Conservation (phyloP, 495 filamentous ascomycete genomes). For the Aspergillus sclerotioniger region DNA sequence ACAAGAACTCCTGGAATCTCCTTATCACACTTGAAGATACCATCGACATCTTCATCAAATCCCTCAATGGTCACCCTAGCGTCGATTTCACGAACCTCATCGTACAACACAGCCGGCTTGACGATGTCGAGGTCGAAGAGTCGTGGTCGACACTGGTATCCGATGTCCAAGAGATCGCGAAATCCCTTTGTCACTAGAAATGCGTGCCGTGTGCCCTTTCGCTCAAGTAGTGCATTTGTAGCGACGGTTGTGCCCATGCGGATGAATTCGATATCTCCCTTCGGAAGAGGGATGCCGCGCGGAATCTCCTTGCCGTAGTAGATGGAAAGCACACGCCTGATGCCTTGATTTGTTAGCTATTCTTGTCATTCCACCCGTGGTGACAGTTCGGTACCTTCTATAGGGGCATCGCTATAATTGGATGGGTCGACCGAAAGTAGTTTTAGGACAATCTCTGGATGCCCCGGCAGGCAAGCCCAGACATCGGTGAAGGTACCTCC, state of each 20-base stretch:
- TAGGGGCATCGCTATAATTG: conserved; percentile 78
- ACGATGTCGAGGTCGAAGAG: not conserved
- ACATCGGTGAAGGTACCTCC: not conserved
- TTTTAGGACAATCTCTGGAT: conserved; percentile 64
- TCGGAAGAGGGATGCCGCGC: not conserved
- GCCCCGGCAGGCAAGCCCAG: not conserved
- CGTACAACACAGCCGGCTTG: not conserved
- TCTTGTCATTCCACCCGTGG: not conserved
- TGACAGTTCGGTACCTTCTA: conserved; percentile 69
- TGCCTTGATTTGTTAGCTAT: not conserved
- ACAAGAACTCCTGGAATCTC: not conserved
- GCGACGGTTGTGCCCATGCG: conserved; percentile 85
- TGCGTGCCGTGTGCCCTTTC: conserved; percentile 85
- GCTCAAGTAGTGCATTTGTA: conserved; percentile 79
- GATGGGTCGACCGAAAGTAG: conserved; percentile 76
- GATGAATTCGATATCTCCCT: conserved; percentile 33
- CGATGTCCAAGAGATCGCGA: not conserved
- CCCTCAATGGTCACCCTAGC: not conserved
- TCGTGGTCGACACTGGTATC: not conserved
- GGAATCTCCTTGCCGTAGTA: not conserved
- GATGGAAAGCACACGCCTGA: not conserved
- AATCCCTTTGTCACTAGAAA: conserved; percentile 79
- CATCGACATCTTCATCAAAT: not conserved
- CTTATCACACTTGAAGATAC: not conserved
- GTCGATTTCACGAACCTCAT: not conserved